Percentiles rank a stretch among this genome's conserved stretches.
Conservation (phyloP, 2,329 filamentous ascomycete genomes). For the Aspergillus novofumigatus region DNA sequence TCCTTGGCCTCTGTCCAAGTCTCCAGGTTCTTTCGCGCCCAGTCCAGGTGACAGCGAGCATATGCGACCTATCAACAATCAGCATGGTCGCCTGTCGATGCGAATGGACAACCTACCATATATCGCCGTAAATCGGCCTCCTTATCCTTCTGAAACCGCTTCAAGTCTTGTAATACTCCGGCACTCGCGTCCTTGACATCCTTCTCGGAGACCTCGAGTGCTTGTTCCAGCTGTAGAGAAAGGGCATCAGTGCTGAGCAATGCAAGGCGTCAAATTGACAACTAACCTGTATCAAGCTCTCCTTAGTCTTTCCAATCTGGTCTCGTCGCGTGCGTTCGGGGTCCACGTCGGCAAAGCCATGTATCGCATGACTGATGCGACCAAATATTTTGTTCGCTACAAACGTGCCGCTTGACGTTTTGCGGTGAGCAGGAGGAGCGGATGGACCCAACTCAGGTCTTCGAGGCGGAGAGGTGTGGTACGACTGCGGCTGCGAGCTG, state of each 20-base stretch:
- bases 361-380: slow-evolving; percentile 88
- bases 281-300: slow-evolving; percentile 64
- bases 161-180: slow-evolving; percentile 83
- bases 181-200: slow-evolving; percentile 91
- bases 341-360: slow-evolving; percentile 93
- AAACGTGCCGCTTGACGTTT: slow-evolving; percentile 79
- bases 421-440: slow-evolving; percentile 60
- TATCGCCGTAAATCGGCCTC: slow-evolving; percentile 90
- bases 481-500: slow-evolving; percentile 60
- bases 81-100: not conserved
- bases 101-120: slow-evolving; percentile 65
- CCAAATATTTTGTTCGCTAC: slow-evolving; percentile 93
- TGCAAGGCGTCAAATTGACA: not conserved
- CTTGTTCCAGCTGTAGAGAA: slow-evolving; percentile 72
- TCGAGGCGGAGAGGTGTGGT: slow-evolving; percentile 60
- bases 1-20: slow-evolving; percentile 87
- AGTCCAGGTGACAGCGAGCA: slow-evolving; percentile 87
- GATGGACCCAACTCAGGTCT: slow-evolving; percentile 30
- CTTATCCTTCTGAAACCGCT: slow-evolving; percentile 91
- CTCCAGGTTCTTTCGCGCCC: slow-evolving; percentile 86
- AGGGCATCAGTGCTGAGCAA: slow-evolving; percentile 2
- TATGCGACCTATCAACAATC: slow-evolving; percentile 67
- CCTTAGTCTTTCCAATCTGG: slow-evolving; percentile 90
- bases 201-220: slow-evolving; percentile 78
- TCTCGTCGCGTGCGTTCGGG: slow-evolving; percentile 89